Evolutionary conservation across 169 alveolate genomes (phyloP).

Genomic region (Eimeria necatrix): DNA sequence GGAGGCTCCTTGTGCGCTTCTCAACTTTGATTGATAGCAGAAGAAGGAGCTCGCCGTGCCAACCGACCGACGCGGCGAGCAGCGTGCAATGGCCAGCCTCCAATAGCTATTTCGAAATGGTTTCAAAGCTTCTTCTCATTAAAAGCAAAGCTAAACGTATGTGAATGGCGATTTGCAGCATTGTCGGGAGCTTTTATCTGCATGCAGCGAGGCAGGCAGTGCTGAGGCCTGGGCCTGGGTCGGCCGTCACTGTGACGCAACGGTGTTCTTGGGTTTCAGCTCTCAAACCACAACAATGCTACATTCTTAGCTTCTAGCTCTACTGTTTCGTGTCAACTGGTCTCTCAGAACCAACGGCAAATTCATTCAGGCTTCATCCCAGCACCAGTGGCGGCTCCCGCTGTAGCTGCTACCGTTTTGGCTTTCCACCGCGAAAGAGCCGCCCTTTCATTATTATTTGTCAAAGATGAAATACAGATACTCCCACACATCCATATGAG

Average conservation of each 20-base stretch:
- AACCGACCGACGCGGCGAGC: background rate
- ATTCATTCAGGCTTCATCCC: background rate
- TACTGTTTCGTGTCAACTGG: conserved; percentile 21
- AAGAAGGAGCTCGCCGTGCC: conserved; percentile 33
- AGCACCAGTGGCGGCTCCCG: conserved; percentile 40
- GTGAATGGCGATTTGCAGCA: background rate
- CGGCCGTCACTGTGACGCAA: conserved; percentile 22
- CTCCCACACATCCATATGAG: background rate
- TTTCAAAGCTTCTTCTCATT: background rate
- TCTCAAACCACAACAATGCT: too few species aligned
- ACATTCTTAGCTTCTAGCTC: background rate
- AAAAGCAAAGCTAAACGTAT: background rate
- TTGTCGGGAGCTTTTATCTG: background rate
- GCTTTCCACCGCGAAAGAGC: background rate
- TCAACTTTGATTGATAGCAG: too few species aligned
- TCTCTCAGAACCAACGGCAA: background rate
- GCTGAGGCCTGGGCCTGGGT: conserved; percentile 53
- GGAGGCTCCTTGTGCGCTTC: background rate
- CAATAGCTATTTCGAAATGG: background rate
- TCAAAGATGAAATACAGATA: background rate
- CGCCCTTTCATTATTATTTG: background rate
- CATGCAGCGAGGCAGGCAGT: conserved; percentile 67
- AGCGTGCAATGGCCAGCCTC: background rate
- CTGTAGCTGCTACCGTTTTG: background rate
- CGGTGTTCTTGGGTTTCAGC: conserved; percentile 21